Evolutionary conservation across 306 rosid genomes (phyloP).

Genomic region (Prosopis cineraria): DNA sequence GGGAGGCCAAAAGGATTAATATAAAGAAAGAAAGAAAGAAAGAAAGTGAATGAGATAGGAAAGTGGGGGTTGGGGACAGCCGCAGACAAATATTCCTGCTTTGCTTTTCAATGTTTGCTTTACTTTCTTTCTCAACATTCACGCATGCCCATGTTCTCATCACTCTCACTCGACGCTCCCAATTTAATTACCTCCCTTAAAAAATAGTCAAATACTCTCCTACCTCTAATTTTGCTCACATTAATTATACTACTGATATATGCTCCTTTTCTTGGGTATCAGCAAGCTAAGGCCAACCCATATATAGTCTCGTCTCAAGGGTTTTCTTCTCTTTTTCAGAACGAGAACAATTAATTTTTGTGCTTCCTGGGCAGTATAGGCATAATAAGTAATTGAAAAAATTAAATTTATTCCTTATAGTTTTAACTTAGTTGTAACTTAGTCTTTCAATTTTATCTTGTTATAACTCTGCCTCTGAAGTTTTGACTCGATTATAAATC

Average conservation of each 20-base stretch:
- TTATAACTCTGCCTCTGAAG: too few species aligned
- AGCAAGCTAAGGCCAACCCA: too few species aligned
- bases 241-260: not conserved
- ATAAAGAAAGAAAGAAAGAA: not conserved
- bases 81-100: constrained; percentile 5
- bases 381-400: too few species aligned
- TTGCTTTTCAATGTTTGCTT: not conserved
- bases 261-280: too few species aligned
- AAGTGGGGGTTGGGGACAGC: constrained; percentile 6
- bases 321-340: too few species aligned
- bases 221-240: not conserved
- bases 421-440: too few species aligned
- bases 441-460: too few species aligned
- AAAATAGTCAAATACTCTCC: not conserved
- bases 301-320: not conserved
- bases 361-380: too few species aligned
- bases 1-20: not conserved
- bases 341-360: not conserved
- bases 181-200: not conserved
- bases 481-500: too few species aligned
- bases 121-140: not conserved
- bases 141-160: constrained; percentile 2
- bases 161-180: not conserved
- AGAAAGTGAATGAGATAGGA: not conserved
- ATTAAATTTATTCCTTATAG: too few species aligned